Percentiles rank a stretch among this genome's conserved stretches.
Conservation (phyloP, 768 basidiomycete genomes). For the Pholiota molesta region DNA sequence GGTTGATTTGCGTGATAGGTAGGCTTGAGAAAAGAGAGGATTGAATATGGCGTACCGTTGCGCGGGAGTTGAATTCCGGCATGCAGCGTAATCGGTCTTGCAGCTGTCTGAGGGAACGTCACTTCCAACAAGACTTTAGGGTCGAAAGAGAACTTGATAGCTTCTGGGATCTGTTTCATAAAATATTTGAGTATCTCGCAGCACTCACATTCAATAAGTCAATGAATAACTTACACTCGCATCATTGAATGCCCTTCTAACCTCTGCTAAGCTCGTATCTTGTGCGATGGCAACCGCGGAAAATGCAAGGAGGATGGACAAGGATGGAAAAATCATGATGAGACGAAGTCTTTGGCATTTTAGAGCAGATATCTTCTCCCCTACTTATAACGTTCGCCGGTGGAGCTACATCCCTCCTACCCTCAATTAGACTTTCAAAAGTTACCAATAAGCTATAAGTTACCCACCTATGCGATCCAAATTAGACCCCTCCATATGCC, state of each 20-base stretch:
- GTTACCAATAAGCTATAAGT: neutral
- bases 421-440: neutral
- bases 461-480: neutral
- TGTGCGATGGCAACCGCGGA: constrained; percentile 22
- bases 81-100: constrained; percentile 33
- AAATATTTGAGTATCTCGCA: neutral
- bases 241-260: constrained; percentile 31
- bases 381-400: neutral
- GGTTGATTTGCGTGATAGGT: no score
- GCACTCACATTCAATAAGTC: neutral
- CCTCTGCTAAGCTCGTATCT: constrained; percentile 30
- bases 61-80: constrained; percentile 37
- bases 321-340: neutral
- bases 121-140: constrained; percentile 38
- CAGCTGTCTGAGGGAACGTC: constrained; percentile 33
- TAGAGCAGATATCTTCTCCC: neutral
- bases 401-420: neutral
- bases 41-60: constrained; percentile 27
- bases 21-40: no score
- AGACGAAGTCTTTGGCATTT: neutral
- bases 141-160: constrained; percentile 34
- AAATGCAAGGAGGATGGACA: neutral
- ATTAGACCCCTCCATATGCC: neutral
- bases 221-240: constrained; percentile 26
- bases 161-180: constrained; percentile 33